Conservation (phyloP, 805 yeast genomes). For the Candida caryicola region DNA sequence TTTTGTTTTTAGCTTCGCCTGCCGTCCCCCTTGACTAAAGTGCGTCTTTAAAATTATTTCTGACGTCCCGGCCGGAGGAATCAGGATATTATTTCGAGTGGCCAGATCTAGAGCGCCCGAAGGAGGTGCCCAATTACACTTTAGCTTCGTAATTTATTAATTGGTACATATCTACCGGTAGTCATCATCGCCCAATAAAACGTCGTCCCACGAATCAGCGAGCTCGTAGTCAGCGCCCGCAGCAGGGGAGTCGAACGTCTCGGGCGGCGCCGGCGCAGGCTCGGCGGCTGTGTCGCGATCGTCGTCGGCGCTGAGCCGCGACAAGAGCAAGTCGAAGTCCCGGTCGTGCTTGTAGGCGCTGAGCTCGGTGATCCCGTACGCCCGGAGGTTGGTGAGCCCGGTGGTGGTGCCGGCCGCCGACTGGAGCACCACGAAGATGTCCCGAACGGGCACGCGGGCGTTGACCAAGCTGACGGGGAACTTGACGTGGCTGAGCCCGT, state of each 20-base stretch:
- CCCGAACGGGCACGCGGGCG: slow-evolving; percentile 28
- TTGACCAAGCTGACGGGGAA: slow-evolving; percentile 35
- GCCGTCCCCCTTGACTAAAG: too few relatives aligned
- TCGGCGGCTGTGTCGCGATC: not conserved
- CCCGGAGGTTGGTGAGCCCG: slow-evolving; percentile 22
- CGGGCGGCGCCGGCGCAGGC: not conserved
- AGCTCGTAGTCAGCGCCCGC: too few relatives aligned
- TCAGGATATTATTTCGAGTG: too few relatives aligned
- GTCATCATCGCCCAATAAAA: not conserved
- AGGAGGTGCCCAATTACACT: too few relatives aligned
- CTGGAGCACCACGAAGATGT: slow-evolving; percentile 30
- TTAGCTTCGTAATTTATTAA: too few relatives aligned
- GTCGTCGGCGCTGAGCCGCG: slow-evolving; percentile 6
- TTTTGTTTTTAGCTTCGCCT: too few relatives aligned
- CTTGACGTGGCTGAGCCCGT: slow-evolving; percentile 23
- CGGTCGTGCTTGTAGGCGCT: slow-evolving; percentile 22
- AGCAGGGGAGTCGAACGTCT: too few relatives aligned
- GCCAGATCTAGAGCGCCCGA: too few relatives aligned
- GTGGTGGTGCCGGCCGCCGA: slow-evolving; percentile 4
- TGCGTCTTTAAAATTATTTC: too few relatives aligned
- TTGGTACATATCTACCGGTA: not conserved
- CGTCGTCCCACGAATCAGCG: not conserved
- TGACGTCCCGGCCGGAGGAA: too few relatives aligned
- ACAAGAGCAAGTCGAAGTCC: slow-evolving; percentile 19
- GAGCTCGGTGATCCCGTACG: slow-evolving; percentile 30